These are phyloP conservation scores for Articulospora tetracladia DNA, from an alignment of 495 filamentous ascomycete genomes.

Conservation along the genomic window DNA sequence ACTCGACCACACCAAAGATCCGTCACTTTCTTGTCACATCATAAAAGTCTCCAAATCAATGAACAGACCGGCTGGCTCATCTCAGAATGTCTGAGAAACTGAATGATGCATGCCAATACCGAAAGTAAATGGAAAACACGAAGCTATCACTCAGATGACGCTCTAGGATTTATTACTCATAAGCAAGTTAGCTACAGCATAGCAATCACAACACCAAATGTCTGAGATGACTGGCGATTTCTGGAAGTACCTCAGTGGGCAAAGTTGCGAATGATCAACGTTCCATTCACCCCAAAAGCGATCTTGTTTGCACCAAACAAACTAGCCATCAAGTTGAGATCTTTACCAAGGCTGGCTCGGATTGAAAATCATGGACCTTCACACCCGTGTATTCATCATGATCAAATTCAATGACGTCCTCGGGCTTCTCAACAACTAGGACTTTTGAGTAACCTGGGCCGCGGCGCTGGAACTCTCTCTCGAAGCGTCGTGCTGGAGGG, in stretches of 20 bases:
- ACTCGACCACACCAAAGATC: background rate
- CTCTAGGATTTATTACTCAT: too few relatives aligned
- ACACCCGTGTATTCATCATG: background rate
- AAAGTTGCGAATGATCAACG: too few relatives aligned
- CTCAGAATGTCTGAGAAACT: background rate
- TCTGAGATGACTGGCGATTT: too few relatives aligned
- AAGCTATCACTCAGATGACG: too few relatives aligned
- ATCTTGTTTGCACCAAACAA: too few relatives aligned
- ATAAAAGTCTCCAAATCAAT: background rate
- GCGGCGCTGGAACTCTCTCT: background rate
- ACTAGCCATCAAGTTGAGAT: background rate
- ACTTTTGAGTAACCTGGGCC: slow-evolving; percentile 1
- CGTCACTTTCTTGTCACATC: background rate
- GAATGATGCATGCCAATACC: too few relatives aligned
- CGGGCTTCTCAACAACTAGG: slow-evolving; percentile 1
- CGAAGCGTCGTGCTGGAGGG: background rate
- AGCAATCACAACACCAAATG: too few relatives aligned
- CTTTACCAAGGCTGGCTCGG: background rate
- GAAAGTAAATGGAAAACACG: too few relatives aligned
- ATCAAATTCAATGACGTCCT: slow-evolving; percentile 4
- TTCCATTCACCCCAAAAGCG: too few relatives aligned
- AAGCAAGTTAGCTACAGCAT: too few relatives aligned
- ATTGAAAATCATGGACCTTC: background rate
- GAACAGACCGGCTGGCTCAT: background rate
- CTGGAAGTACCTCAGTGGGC: too few relatives aligned